Evolutionary conservation across 192 early-diverging fungal genomes (phyloP), one percentile per base, ranked within the genome.

Genomic region (Backusella macrospora): DNA sequence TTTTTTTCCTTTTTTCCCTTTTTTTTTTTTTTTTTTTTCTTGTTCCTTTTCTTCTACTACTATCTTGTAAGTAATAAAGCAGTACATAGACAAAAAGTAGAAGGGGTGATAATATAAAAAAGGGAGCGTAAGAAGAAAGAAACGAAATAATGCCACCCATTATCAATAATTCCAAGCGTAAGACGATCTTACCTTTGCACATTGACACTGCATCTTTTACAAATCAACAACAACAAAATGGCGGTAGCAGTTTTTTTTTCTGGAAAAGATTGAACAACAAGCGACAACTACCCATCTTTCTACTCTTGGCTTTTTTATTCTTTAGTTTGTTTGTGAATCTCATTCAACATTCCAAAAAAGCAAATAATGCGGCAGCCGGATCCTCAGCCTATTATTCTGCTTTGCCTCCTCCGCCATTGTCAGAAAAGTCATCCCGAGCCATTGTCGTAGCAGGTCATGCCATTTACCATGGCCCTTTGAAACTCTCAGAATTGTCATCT

Each of bases 371-470:
- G 4, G 23, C n/a, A 39, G 38, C 37, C 0, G 37, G 29, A 34
- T 34, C 29, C 29, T 34, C 62, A 0, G 26, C 26, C 12, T 34
- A 29, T 29, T 46, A 68, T 23, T 68, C 74, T 49, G 59, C 73
- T 10, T 37, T 78, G 5, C 77, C 77, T 21, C 52, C 72, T 37
- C 68, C 71, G 2, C 73, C 78, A n/a, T 37, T 75, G 1, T 45
- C 46, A 5, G 69, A 65, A 37, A 43, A 75, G 12, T 55, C 49
- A 55, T 40, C 26, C 23, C 64, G 65, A 7, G 63, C 73, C 8
- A 79, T 79, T 26, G 66, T 79, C 15, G 78, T 79, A 12, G 69
- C 78, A 29, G 78, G 78, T 2, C 78, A 79, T 72, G 78, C 78
- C 13, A 79, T 79, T 1, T 79, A 74, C 48, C 46, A 34, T 4